These are phyloP conservation scores for Candida dendrica DNA, from an alignment of 805 yeast species.

Conservation along the genomic window DNA sequence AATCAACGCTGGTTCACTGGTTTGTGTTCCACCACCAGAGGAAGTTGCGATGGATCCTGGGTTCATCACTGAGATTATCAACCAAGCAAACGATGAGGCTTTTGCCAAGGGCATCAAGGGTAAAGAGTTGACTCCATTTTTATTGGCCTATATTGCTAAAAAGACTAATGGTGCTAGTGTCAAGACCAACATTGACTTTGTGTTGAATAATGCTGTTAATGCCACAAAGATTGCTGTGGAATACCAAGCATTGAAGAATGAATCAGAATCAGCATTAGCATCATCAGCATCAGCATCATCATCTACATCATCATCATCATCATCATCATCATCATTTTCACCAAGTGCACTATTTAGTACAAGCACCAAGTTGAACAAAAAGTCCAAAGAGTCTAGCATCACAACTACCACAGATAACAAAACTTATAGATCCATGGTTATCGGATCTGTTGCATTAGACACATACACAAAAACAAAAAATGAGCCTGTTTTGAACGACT, in stretches of 20 bases:
- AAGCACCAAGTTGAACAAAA: not conserved
- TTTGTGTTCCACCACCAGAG: constrained; percentile 78
- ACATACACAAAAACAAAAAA: constrained; percentile 30
- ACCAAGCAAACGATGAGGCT: constrained; percentile 53
- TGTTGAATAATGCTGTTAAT: constrained; percentile 62
- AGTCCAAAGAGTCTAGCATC: too few species aligned
- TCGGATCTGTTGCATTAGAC: constrained; percentile 78
- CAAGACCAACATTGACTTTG: constrained; percentile 65
- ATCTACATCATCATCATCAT: too few species aligned
- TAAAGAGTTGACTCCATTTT: constrained; percentile 73
- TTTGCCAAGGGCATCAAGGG: constrained; percentile 47
- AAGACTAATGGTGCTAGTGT: constrained; percentile 69
- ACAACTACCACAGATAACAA: not conserved
- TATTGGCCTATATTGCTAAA: constrained; percentile 56
- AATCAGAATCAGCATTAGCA: not conserved
- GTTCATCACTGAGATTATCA: constrained; percentile 49
- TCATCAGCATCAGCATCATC: not conserved
- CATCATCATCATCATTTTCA: not conserved
- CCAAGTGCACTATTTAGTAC: not conserved
- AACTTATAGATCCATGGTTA: constrained; percentile 31
- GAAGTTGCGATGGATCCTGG: constrained; percentile 49
- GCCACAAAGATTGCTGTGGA: constrained; percentile 64
- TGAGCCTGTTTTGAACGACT: constrained; percentile 38
- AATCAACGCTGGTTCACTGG: constrained; percentile 60
- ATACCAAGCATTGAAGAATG: constrained; percentile 19